Conservation (phyloP, 305 asterid species). For the Ruellia speciosa region DNA sequence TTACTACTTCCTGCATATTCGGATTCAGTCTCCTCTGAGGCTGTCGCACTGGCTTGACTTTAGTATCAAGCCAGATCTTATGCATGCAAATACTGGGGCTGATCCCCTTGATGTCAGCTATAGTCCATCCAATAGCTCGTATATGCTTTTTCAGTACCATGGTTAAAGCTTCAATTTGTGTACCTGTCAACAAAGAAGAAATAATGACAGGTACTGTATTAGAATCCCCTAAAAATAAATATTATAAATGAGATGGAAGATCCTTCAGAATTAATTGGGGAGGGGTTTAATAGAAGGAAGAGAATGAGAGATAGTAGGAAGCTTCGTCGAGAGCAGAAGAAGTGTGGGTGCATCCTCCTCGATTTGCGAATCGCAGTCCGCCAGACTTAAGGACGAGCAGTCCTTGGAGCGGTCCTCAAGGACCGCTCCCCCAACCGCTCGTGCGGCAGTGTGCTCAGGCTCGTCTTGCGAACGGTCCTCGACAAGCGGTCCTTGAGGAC, state of each 20-base stretch:
- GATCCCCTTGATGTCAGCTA: neutral
- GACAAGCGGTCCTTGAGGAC: no score
- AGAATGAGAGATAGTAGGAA: no score
- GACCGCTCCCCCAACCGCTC: no score
- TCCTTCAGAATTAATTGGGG: neutral
- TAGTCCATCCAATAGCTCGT: neutral
- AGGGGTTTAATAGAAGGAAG: neutral
- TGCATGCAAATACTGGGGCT: neutral
- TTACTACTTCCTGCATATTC: neutral
- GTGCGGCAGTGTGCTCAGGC: no score
- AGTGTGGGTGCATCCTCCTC: no score
- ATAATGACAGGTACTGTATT: neutral
- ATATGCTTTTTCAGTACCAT: neutral
- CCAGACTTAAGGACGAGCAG: no score
- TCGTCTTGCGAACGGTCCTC: no score
- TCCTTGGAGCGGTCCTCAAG: no score
- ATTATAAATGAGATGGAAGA: neutral
- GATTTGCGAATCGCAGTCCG: no score
- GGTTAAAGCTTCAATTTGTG: neutral
- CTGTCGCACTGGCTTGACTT: neutral
- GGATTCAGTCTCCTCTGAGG: slow-evolving; percentile 1
- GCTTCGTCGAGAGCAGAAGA: no score
- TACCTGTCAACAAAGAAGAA: neutral
- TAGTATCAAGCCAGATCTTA: neutral
- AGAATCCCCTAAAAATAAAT: neutral